These are phyloP conservation scores for Mortierella sp. DNA, from an alignment of 371 early-diverging fungal species.

Conservation along the genomic window DNA sequence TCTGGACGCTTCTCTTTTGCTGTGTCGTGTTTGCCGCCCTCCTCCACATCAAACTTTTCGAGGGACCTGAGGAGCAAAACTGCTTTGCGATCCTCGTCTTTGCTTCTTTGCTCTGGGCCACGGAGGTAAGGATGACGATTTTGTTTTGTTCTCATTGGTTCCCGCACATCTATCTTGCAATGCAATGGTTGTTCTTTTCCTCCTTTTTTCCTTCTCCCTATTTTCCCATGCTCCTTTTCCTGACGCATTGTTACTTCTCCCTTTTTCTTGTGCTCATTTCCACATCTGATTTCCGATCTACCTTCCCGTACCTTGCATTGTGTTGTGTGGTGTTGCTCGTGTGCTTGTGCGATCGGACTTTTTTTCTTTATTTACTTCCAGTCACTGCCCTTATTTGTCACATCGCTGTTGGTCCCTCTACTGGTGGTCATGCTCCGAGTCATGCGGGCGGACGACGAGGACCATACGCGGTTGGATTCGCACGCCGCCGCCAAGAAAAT, in stretches of 20 bases:
- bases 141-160: not conserved
- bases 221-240: conserved; percentile 87
- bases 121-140: conserved; percentile 73
- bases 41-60: conserved; percentile 69
- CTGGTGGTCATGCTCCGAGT: conserved; percentile 89
- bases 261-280: not conserved
- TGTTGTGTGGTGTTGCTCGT: not conserved
- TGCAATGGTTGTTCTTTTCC: not conserved
- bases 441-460: conserved; percentile 74
- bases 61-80: conserved; percentile 72
- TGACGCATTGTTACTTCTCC: conserved; percentile 88
- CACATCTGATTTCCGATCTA: not conserved
- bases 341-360: not conserved
- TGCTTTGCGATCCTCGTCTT: conserved; percentile 93
- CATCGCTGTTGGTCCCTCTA: conserved; percentile 91
- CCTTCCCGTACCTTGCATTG: not conserved
- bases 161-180: not conserved
- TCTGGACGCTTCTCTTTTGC: conserved; percentile 62
- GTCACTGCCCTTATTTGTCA: conserved; percentile 96
- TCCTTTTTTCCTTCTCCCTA: not conserved
- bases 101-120: conserved; percentile 94
- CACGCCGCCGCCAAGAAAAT: conserved; percentile 85
- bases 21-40: conserved; percentile 69
- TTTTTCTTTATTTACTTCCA: conserved; percentile 46
- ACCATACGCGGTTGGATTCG: conserved; percentile 70